Evolutionary conservation across 306 rosid genomes (phyloP).

Genomic region (Benincasa hispida): DNA sequence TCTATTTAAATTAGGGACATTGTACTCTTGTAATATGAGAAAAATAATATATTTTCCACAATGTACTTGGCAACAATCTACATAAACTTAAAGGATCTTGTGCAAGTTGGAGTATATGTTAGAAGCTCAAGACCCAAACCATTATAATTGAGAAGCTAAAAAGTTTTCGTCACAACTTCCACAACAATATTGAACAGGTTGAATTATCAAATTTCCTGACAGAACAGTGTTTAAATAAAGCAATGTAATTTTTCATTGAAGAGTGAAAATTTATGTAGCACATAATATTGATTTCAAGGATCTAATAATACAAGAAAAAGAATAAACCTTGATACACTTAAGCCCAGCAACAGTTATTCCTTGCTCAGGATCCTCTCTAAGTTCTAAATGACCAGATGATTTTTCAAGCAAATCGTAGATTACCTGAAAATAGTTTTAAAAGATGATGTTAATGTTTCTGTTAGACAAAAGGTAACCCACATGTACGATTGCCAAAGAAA

Average conservation of each 20-base stretch:
- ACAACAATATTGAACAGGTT: neutral
- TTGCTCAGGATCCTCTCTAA: constrained; percentile 55
- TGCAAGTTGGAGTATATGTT: neutral
- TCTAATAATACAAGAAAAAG: neutral
- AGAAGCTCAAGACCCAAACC: neutral
- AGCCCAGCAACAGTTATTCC: constrained; percentile 51
- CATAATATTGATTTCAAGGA: neutral
- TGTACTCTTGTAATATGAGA: too few species aligned
- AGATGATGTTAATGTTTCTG: neutral
- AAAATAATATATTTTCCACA: too few species aligned
- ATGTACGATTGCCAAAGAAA: neutral
- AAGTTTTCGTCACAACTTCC: neutral
- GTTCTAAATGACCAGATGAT: constrained; percentile 53
- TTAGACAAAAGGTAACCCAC: neutral
- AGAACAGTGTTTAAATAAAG: neutral
- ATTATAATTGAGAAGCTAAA: neutral
- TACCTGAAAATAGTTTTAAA: constrained; percentile 23
- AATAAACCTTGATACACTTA: constrained; percentile 40
- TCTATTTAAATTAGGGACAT: too few species aligned
- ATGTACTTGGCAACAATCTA: neutral
- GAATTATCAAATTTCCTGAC: neutral
- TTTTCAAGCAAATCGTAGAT: constrained; percentile 57
- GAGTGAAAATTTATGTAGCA: neutral
- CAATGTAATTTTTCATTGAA: neutral
- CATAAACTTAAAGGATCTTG: neutral